A percentile compares a stretch with the other conserved stretches of the same genome.
Evolutionary conservation across 495 filamentous ascomycete genomes (phyloP).

Genomic region (Lasiosphaeris hirsuta): DNA sequence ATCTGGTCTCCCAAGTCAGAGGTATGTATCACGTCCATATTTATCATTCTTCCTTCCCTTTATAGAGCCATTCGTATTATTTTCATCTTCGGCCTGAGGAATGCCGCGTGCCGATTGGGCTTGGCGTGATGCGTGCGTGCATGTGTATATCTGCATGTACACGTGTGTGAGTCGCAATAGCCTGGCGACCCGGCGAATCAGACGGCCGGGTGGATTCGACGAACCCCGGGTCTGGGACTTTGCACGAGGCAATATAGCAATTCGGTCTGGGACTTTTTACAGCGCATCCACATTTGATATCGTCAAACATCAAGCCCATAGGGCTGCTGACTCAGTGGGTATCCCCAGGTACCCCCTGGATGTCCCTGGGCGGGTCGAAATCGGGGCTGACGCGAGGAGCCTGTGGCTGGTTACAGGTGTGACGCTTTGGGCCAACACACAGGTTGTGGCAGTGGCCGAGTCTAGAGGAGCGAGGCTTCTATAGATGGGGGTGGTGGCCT

Average conservation of each 20-base stretch:
- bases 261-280: no score
- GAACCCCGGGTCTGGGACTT: no score
- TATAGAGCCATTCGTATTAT: slow-evolving; percentile 1
- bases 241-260: no score
- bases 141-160: no score
- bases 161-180: no score
- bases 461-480: slow-evolving; percentile 1
- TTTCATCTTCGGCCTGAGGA: neutral
- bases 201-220: no score
- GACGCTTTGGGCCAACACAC: slow-evolving; percentile 5
- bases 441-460: neutral
- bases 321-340: neutral
- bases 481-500: slow-evolving; percentile 4
- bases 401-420: neutral
- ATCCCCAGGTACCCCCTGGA: neutral
- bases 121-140: no score
- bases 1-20: no score
- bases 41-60: neutral
- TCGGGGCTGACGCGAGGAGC: slow-evolving; percentile 3
- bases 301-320: neutral
- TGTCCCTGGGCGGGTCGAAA: neutral
- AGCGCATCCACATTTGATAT: no score
- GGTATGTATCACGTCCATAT: neutral
- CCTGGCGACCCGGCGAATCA: no score
- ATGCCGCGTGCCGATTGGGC: neutral